Evolutionary conservation across 2,329 filamentous ascomycete species (phyloP), one percentile per base, ranked within the genome.

Genomic region (Sarocladium strictum): DNA sequence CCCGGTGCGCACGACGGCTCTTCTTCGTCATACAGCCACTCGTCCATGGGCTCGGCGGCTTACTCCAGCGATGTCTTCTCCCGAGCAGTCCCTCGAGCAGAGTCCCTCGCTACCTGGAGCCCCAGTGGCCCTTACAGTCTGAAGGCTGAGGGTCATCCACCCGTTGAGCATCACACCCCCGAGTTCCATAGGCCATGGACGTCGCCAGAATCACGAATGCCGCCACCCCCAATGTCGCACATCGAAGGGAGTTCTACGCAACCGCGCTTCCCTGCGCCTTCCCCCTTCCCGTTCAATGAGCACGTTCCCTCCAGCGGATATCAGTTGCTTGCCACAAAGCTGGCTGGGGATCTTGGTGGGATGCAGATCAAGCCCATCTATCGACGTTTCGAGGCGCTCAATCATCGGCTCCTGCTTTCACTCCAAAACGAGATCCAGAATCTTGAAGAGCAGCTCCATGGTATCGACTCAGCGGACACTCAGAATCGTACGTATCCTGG

Each of bases 351-450:
- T n/a, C 47, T 62, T 14, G 58, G 56, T 14, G 57, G 64, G 6
- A 26, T 59, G 1, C 58, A 59, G 0, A 62, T 77, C 29, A 70
- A 65, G 45, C 89, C 90, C 1, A 79, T 96, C 56, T 96, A 96
- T 67, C 83, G 92, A 41, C 86, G 86, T 55, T 97, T 97, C 63
- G 86, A 89, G 65, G 79, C 83, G 11, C 72, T 96, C 17, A 92
- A 94, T 62, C 90, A 96, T 65, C 85, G 92, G 2, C 72, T 96
- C 2, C 73, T 97, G 2, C 75, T 96, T 0, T 85, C 94, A 58
- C 76, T 96, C 15, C 92, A 96, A 68, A 90, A 96, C 64, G 90
- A 96, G 66, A 81, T 96, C 17, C 77, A 78, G 27, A 87, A 93
- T 62, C 75, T 96, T 35, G 91, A 96, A 68, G 85, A 90, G 62